phyloP scores from a whole-genome alignment of 768 basidiomycete genomes.

The Pleurotus giganteus region DNA sequence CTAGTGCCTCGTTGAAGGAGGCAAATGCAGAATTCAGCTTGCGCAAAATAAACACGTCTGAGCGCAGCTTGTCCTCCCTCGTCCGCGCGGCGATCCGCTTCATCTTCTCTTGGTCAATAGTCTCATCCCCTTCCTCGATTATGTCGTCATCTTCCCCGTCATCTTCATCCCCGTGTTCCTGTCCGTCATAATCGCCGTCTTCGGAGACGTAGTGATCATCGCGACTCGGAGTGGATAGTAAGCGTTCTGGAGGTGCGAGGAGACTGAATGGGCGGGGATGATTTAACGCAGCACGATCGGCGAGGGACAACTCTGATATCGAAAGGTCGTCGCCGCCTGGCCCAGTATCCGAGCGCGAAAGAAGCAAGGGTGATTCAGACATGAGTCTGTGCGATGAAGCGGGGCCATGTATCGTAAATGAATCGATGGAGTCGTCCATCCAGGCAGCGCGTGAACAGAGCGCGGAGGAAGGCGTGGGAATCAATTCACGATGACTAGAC shows the following conservation, averaged over 20 bases:
- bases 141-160: slow-evolving; percentile 8
- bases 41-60: slow-evolving; percentile 68
- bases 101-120: slow-evolving; percentile 11
- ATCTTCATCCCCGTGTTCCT: slow-evolving; percentile 1
- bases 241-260: slow-evolving; percentile 19
- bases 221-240: slow-evolving; percentile 12
- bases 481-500: neutral
- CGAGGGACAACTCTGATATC: slow-evolving; percentile 52
- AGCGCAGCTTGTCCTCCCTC: slow-evolving; percentile 72
- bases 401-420: neutral
- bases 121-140: neutral
- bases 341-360: slow-evolving; percentile 30
- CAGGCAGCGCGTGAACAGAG: neutral
- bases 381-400: slow-evolving; percentile 27
- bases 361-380: slow-evolving; percentile 38
- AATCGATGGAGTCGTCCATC: slow-evolving; percentile 2
- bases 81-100: slow-evolving; percentile 21
- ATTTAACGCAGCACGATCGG: slow-evolving; percentile 25
- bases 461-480: neutral
- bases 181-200: neutral
- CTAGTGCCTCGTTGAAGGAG: slow-evolving; percentile 64
- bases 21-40: slow-evolving; percentile 73
- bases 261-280: slow-evolving; percentile 25
- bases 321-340: slow-evolving; percentile 52
- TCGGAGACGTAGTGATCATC: slow-evolving; percentile 3